A percentile compares a stretch with the other conserved stretches of the same genome.
Conservation (phyloP, 1,284 basidiomycete species). For the Microbotryum silenes-acaulis region DNA sequence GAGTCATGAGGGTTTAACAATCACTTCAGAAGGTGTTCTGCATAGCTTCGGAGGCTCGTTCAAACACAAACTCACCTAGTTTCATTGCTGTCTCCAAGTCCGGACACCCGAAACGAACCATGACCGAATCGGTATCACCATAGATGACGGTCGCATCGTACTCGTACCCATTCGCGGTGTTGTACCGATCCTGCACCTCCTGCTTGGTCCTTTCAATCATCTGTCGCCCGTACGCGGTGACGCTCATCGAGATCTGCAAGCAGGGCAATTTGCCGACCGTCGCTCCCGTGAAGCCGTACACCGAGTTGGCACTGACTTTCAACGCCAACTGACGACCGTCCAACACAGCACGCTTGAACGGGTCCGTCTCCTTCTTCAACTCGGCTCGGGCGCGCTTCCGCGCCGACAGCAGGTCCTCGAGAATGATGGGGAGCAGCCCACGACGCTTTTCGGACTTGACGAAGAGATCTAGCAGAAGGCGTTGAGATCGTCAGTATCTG, state of each 20-base stretch:
- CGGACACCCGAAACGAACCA: slow-evolving; percentile 86
- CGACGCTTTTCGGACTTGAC: slow-evolving; percentile 64
- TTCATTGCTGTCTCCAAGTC: slow-evolving; percentile 80
- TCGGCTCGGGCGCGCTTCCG: slow-evolving; percentile 89
- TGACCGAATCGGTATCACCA: slow-evolving; percentile 95
- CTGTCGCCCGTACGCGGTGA: slow-evolving; percentile 86
- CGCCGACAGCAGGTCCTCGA: slow-evolving; percentile 83
- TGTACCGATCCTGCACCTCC: slow-evolving; percentile 85
- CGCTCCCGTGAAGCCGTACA: slow-evolving; percentile 94
- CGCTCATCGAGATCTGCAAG: slow-evolving; percentile 83
- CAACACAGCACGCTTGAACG: slow-evolving; percentile 86
- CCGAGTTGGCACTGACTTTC: slow-evolving; percentile 94
- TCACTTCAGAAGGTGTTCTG: not conserved
- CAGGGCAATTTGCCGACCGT: slow-evolving; percentile 92
- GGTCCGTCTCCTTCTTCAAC: slow-evolving; percentile 87
- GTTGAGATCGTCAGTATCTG: not conserved
- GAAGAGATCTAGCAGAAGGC: slow-evolving; percentile 58
- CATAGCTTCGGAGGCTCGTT: not conserved
- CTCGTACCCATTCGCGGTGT: slow-evolving; percentile 69
- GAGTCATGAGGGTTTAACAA: not conserved
- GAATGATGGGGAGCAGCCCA: slow-evolving; percentile 77
- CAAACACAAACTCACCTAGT: slow-evolving; percentile 53
- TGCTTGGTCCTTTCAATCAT: slow-evolving; percentile 95
- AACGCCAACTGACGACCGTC: slow-evolving; percentile 89
- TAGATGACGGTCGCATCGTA: slow-evolving; percentile 89